A percentile compares a stretch with the other conserved stretches of the same genome.
Conservation (phyloP, 208 protist species). For the Trypanosoma brucei region DNA sequence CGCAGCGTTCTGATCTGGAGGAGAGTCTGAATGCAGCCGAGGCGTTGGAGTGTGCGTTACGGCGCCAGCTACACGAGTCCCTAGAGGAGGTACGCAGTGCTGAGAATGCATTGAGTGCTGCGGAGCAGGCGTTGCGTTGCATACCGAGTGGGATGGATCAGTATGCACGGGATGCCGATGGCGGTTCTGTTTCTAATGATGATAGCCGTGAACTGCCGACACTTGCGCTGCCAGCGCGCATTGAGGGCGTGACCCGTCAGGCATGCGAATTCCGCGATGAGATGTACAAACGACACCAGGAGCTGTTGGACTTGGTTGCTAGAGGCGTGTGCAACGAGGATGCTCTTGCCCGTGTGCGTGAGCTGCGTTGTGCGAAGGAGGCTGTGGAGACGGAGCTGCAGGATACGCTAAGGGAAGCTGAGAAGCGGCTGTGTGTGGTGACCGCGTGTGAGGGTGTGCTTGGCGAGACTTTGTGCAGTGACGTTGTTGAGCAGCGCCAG, state of each 20-base stretch:
- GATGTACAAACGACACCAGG: background rate
- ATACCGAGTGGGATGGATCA: background rate
- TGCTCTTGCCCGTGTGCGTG: background rate
- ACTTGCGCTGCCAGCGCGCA: constrained; percentile 2
- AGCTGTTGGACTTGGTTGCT: background rate
- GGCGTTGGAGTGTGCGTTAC: background rate
- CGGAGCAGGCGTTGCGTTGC: background rate
- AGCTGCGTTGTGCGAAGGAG: constrained; percentile 2
- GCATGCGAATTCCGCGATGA: background rate
- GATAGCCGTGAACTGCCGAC: background rate
- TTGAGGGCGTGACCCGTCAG: background rate
- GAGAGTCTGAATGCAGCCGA: background rate
- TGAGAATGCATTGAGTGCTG: background rate
- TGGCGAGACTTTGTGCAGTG: background rate
- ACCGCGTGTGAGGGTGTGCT: background rate
- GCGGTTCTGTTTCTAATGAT: background rate
- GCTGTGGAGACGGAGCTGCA: constrained; percentile 2
- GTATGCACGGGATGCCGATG: background rate
- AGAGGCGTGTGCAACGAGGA: background rate
- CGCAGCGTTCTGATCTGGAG: background rate
- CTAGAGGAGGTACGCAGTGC: background rate
- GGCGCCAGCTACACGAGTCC: background rate
- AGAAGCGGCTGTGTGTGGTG: constrained; percentile 2
- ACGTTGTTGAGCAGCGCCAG: background rate
- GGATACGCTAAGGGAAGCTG: background rate